Conservation (phyloP, 2,329 filamentous ascomycete genomes). For the Plenodomus lindquistii region DNA sequence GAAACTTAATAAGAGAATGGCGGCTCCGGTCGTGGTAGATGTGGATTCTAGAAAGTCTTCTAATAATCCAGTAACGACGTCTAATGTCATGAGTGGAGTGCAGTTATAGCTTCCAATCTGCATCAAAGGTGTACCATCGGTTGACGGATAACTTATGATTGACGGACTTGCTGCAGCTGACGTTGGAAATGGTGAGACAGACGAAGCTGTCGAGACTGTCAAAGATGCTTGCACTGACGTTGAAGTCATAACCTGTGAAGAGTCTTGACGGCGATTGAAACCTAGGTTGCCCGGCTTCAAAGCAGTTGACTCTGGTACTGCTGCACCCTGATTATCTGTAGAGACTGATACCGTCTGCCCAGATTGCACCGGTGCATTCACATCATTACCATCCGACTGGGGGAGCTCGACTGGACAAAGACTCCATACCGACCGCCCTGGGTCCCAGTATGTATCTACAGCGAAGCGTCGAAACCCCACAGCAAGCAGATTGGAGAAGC, state of each 20-base stretch:
- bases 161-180: constrained; percentile 15
- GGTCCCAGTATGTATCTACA: constrained; percentile 68
- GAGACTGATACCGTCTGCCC: constrained; percentile 17
- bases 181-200: constrained; percentile 9
- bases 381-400: constrained; percentile 13
- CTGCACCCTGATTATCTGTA: constrained; percentile 19
- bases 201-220: constrained; percentile 2
- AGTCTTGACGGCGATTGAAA: constrained; percentile 10
- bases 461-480: constrained; percentile 62
- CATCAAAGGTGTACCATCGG: constrained; percentile 40
- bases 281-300: constrained; percentile 1
- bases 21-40: constrained; percentile 59
- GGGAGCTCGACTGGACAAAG: constrained; percentile 64
- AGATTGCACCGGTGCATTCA: constrained; percentile 10
- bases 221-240: constrained; percentile 1
- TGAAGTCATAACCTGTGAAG: constrained; percentile 3
- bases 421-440: constrained; percentile 57
- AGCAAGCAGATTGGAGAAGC: constrained; percentile 65
- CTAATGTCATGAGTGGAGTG: constrained; percentile 56
- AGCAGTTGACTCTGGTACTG: constrained; percentile 18
- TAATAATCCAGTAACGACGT: constrained; percentile 54
- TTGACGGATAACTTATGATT: constrained; percentile 19
- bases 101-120: constrained; percentile 59
- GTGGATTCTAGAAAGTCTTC: constrained; percentile 59
- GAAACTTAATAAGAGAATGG: constrained; percentile 57